These are phyloP conservation scores for Acanthamoeba royreba DNA, from an alignment of 208 protist genomes.

Conservation along the genomic window DNA sequence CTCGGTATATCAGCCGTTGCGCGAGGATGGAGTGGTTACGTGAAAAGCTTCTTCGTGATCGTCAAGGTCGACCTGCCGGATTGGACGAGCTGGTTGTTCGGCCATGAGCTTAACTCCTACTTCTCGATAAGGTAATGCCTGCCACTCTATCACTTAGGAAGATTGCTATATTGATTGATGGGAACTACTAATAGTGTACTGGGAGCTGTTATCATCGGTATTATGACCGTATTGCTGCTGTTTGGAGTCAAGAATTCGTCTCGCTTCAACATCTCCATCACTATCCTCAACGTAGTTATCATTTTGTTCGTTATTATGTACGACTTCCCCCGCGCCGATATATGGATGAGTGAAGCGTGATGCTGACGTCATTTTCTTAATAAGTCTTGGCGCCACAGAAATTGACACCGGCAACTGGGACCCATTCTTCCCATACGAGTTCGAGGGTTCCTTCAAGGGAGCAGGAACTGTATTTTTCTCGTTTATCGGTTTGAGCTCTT, in stretches of 20 bases:
- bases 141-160: neutral
- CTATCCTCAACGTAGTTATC: constrained; percentile 52
- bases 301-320: constrained; percentile 67
- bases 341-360: no score
- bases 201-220: constrained; percentile 43
- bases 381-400: neutral
- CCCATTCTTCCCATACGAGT: constrained; percentile 60
- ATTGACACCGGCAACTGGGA: constrained; percentile 50
- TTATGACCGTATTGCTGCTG: constrained; percentile 49
- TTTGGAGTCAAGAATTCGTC: constrained; percentile 62
- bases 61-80: neutral
- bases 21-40: constrained; percentile 57
- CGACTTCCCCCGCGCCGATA: neutral
- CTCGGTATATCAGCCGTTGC: constrained; percentile 62
- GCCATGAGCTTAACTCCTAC: neutral
- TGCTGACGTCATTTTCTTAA: no score
- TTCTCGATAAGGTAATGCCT: neutral
- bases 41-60: constrained; percentile 33
- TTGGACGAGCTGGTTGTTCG: neutral
- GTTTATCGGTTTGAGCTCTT: constrained; percentile 61
- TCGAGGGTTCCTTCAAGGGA: constrained; percentile 51
- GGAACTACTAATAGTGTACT: neutral
- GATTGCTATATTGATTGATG: neutral
- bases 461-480: constrained; percentile 59
- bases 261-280: constrained; percentile 59